Evolutionary conservation across 179 eudicot species (phyloP), one percentile per base, ranked within the genome.

Genomic region (Beta macrorhiza): DNA sequence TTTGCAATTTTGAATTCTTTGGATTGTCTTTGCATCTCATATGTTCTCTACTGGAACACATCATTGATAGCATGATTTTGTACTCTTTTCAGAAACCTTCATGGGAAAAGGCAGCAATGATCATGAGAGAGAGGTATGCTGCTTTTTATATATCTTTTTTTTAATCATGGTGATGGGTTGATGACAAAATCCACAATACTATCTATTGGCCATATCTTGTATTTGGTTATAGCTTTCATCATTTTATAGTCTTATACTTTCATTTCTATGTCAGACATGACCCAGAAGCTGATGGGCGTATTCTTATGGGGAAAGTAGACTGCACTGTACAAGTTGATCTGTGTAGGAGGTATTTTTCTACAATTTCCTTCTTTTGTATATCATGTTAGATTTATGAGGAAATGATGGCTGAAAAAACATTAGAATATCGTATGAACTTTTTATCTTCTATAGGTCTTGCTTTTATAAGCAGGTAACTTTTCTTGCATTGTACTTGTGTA

Each of bases 61-160:
- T 63, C 61, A 76, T n/a, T 78, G 72, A 13, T 77, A 32, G 13
- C 5, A 32, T 72, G 55, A 22, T 75, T 58, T 17, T 57, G 8
- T 61, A 62, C 25, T 73, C 61, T 45, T 68, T 84, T 81, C 97
- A 96, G 99, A 94, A 91, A 92, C 98, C 96, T 82, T 86, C 99
- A 80, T 96, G 98, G 98, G 99, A 96, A 88, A 94, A 92, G 86
- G 92, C 94, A 25, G 99, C 97, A 79, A 86, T 77, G 85, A 92
- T 91, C 77, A 86, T 92, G 14, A 88, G 87, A 85, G 97, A 94
- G 86, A 94, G 94, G 99, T 94, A 78, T 57, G 84, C 68, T 59
- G 47, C 12, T 52, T 12, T 2, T 12, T 45, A 14, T 74, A 25
- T 25, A 25, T 25, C 51, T 78, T 59, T 52, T 25, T 67, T 68